Evolutionary conservation across 495 filamentous ascomycete species (phyloP), one percentile per base, ranked within the genome.

Genomic region (Evernia prunastri): DNA sequence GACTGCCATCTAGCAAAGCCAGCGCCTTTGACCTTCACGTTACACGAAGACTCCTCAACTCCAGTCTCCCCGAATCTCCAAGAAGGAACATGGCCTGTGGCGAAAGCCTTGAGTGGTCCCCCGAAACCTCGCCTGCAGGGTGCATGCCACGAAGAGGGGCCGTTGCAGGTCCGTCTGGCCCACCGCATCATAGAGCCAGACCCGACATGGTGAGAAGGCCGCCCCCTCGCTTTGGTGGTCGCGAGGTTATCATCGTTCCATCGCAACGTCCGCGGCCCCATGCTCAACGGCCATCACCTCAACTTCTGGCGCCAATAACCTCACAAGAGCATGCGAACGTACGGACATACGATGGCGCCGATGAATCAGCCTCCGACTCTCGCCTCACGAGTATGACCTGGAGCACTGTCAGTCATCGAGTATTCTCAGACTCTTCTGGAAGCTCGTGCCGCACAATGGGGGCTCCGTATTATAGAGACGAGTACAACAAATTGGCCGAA

Each of bases 401-500:
- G 69, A 68, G 64, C 53, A 70, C 68, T 12, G 37, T 71, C 43
- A 67, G 61, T 47, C 61, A 60, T 45, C 70, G 65, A 17, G 43
- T 67, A 4, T 61, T 68, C 31, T 60, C 66, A n/a, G 56, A 66
- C 35, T 68, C 63, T n/a, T 68, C 69, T 40, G 47, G 49, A 20
- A 56, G 63, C 25, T 66, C 69, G 10, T 73, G 79, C 27, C 73
- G 79, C 27, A 70, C 76, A 40, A 76, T 76, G 43, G 63, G 67
- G 13, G 68, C 71, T 66, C 54, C 51, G 3, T 47, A 56, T 29
- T 84, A 81, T 63, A 66, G 81, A 9, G 53, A 74, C 10, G 77
- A 84, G 68, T 86, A 84, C 63, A 86, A 86, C 66, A 71, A 75
- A 25, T 73, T 86, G 12, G 84, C 83, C 6, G 73, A 72, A 47